Conservation (phyloP, 1,284 basidiomycete genomes). For the Apiotrichum montevideense region DNA sequence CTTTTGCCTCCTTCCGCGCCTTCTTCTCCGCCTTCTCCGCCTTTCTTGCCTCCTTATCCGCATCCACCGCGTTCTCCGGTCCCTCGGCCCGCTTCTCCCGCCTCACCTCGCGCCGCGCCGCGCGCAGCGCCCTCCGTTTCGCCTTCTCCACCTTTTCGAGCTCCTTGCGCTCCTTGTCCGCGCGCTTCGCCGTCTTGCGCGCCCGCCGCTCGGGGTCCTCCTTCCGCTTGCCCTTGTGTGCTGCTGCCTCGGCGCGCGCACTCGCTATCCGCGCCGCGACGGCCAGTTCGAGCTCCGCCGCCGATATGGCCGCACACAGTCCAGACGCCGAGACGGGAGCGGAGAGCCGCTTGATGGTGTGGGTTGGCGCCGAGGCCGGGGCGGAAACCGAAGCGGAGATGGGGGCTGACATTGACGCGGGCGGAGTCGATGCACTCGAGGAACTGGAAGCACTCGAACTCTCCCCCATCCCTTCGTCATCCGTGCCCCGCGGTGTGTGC, state of each 20-base stretch:
- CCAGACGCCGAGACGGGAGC: background rate
- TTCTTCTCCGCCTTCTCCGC: background rate
- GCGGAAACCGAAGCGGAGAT: too few species aligned
- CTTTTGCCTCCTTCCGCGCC: background rate
- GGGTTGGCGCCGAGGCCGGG: background rate
- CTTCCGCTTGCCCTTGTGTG: background rate
- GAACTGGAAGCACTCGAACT: too few species aligned
- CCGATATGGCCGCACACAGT: background rate
- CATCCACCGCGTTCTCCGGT: background rate
- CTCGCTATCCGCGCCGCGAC: background rate
- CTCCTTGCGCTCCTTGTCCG: constrained; percentile 16
- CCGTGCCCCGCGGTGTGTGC: constrained; percentile 13
- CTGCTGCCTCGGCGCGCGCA: background rate
- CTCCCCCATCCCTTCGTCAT: constrained; percentile 8
- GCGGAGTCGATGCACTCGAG: too few species aligned
- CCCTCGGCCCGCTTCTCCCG: background rate
- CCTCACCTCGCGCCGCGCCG: background rate
- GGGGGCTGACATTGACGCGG: too few species aligned
- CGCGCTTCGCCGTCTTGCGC: constrained; percentile 14
- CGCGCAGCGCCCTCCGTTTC: constrained; percentile 1
- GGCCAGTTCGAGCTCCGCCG: background rate
- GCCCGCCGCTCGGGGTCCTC: constrained; percentile 21
- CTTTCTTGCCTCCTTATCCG: constrained; percentile 2
- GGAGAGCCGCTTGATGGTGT: background rate
- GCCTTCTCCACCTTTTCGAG: constrained; percentile 16